phyloP scores from a whole-genome alignment of 2,329 filamentous ascomycete genomes.

The Epichloe sibirici region DNA sequence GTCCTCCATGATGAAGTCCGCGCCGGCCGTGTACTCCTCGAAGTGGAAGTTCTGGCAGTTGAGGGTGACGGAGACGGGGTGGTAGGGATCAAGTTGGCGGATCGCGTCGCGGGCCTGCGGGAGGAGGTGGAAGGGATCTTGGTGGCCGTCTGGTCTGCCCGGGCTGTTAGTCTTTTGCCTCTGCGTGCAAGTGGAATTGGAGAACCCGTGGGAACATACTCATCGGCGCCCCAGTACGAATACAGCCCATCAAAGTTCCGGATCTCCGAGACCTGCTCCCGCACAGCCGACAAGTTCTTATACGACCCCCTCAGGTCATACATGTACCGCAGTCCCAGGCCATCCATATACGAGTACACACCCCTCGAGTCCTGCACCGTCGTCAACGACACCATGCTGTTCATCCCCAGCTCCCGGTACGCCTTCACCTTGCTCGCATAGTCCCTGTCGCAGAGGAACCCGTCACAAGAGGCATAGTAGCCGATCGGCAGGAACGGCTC shows the following conservation, averaged over 20 bases:
- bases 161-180: neutral
- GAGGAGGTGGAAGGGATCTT: constrained; percentile 39
- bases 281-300: constrained; percentile 29
- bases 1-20: constrained; percentile 48
- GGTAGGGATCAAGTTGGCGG: constrained; percentile 43
- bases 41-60: constrained; percentile 54
- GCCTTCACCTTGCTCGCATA: constrained; percentile 19
- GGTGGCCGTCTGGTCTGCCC: constrained; percentile 38
- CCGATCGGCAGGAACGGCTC: constrained; percentile 31
- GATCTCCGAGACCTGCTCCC: constrained; percentile 26
- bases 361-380: constrained; percentile 24
- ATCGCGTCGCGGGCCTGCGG: constrained; percentile 30
- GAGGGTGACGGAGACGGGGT: constrained; percentile 45
- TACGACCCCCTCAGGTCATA: constrained; percentile 33
- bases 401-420: constrained; percentile 28
- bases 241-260: constrained; percentile 28
- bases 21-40: constrained; percentile 36
- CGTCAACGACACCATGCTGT: constrained; percentile 31
- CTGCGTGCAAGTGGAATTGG: neutral
- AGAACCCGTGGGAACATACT: constrained; percentile 19
- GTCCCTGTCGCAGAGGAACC: constrained; percentile 28
- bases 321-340: constrained; percentile 28
- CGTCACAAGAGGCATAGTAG: constrained; percentile 30
- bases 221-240: constrained; percentile 33
- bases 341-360: constrained; percentile 28